Conservation (phyloP, 306 rosid genomes). For the Castanea sativa region DNA sequence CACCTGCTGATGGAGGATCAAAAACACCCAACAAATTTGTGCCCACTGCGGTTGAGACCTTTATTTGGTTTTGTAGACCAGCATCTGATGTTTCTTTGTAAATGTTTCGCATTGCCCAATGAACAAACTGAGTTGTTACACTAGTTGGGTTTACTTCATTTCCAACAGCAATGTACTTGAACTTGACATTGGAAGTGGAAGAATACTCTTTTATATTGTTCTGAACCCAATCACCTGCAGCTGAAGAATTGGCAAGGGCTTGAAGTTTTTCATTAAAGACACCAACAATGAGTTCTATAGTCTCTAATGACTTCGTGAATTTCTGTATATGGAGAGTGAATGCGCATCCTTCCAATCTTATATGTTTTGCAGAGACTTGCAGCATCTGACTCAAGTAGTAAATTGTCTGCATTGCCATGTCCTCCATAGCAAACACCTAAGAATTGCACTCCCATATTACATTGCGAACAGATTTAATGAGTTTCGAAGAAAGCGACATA, state of each 20-base stretch:
- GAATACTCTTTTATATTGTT: conserved; percentile 3
- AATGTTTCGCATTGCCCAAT: conserved; percentile 7
- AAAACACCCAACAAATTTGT: neutral
- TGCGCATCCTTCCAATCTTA: neutral
- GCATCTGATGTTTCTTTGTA: conserved; percentile 2
- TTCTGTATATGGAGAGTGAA: neutral
- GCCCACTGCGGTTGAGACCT: conserved; percentile 18
- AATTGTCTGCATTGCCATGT: neutral
- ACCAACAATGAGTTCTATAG: neutral
- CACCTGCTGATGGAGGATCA: conserved; percentile 27
- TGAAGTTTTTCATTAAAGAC: neutral
- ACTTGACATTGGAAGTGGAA: neutral
- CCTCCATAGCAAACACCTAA: neutral
- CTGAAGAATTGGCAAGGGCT: neutral
- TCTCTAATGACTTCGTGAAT: neutral
- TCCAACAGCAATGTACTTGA: conserved; percentile 20
- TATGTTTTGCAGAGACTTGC: neutral
- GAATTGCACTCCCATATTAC: neutral
- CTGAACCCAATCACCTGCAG: conserved; percentile 26
- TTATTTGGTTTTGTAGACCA: conserved; percentile 4
- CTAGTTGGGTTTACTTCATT: neutral
- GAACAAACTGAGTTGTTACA: neutral
- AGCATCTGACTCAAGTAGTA: neutral
- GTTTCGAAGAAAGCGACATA: neutral
- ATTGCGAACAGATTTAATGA: neutral